Base-by-base conservation (phyloP, 1,284 basidiomycete species). In the Macrocystidia cucumis region DNA sequence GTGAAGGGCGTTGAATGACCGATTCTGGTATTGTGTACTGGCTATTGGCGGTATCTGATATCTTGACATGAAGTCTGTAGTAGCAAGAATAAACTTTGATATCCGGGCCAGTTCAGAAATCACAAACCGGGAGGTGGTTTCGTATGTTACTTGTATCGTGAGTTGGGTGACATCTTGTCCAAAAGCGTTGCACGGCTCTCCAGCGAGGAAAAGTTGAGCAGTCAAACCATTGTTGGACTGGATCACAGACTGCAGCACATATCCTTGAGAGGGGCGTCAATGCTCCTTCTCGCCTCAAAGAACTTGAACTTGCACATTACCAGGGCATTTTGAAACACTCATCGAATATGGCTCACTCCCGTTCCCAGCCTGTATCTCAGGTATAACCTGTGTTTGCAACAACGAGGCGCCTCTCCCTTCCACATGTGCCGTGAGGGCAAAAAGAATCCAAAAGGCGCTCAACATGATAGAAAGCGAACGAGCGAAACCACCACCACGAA, bases 21-120 rank as follows among this genome's bases (percentile, higher is more conserved):
- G 63, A 64, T 9, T 72, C 56, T 0, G 83, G 83, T 12, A 89
- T 68, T 6, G 74, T 77, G 56, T 78, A 89, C 48, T 89, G 85
- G 21, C 68, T 50, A 23, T 75, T 59, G 2, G 61, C 69, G 1
- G 72, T 71, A 52, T 90, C 87, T 47, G 68, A 78, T 20, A 90
- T 79, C 50, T 87, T 79, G 17, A 91, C 83, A 38, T 80, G 85
- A 5, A 91, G 63, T 24, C 80, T 84, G 32, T 12, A 12, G 17
- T 2, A 35, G 18, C 4, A 16, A 29, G 20, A 37, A 9, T 28
- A 11, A 28, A 28, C 14, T 21, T 23, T 16, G 17, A 20, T 23
- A 21, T 29, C n/a, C 16, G 14, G 22, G 14, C 9, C 11, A 12
- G 29, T 38, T 32, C 29, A 25, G 26, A 33, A 31, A 25, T 26